Percentiles rank a stretch among this genome's conserved stretches.
phyloP scores from a whole-genome alignment of 2,329 filamentous ascomycete genomes.

The Plectosphaerella plurivora region DNA sequence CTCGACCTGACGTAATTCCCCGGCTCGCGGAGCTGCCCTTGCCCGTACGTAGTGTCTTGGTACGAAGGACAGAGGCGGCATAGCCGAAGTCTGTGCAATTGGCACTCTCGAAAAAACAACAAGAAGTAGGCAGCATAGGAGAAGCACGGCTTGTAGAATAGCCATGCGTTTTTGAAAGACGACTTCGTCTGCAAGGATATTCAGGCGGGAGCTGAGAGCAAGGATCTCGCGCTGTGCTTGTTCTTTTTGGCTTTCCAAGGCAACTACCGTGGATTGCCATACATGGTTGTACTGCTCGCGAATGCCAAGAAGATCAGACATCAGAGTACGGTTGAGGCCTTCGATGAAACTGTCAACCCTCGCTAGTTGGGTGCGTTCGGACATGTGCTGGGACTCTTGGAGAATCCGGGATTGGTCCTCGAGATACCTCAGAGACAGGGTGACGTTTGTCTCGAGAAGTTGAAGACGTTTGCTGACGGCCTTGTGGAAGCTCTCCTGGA shows the following conservation, averaged over 20 bases:
- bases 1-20: too few relatives aligned
- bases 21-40: too few relatives aligned
- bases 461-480: constrained; percentile 89
- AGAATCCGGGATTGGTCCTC: constrained; percentile 92
- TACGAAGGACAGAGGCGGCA: neutral
- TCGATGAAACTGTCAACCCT: constrained; percentile 80
- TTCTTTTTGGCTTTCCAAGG: constrained; percentile 83
- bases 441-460: constrained; percentile 87
- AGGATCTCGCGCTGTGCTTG: constrained; percentile 79
- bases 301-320: constrained; percentile 73
- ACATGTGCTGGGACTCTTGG: constrained; percentile 78
- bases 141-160: constrained; percentile 82
- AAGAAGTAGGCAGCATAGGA: constrained; percentile 80
- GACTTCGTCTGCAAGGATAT: constrained; percentile 89
- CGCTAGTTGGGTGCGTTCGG: constrained; percentile 82
- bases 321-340: constrained; percentile 80
- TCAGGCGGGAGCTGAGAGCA: constrained; percentile 75
- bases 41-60: neutral
- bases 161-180: constrained; percentile 85
- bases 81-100: neutral
- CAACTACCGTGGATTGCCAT: constrained; percentile 92
- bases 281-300: constrained; percentile 90
- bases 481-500: constrained; percentile 98
- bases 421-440: constrained; percentile 89
- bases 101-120: constrained; percentile 71